Evolutionary conservation across 345 rosid species (phyloP).

Genomic region (Sonneratia caseolaris): DNA sequence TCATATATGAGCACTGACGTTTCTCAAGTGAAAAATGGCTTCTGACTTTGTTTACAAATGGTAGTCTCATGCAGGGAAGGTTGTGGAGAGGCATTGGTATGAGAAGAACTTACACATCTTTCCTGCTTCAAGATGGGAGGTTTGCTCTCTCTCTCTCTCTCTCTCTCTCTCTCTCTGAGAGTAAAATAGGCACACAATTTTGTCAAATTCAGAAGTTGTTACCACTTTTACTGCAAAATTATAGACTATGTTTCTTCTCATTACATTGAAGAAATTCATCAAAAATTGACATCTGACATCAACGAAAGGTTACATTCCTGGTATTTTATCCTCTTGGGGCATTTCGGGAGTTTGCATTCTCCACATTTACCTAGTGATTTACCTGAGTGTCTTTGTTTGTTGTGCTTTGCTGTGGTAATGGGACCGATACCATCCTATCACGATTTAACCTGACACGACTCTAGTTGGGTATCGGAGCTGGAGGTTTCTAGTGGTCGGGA

Average conservation of each 20-base stretch:
- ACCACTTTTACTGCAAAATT: neutral
- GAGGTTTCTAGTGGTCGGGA: neutral
- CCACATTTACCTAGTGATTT: neutral
- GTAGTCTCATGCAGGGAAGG: conserved; percentile 99
- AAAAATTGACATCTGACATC: neutral
- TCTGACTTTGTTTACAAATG: neutral
- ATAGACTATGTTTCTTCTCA: neutral
- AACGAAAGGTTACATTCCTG: neutral
- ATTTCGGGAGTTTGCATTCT: neutral
- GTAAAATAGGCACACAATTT: neutral
- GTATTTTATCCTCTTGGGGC: neutral
- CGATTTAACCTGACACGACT: too few relatives aligned
- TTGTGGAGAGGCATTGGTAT: conserved; percentile 99
- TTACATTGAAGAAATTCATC: neutral
- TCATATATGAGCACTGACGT: neutral
- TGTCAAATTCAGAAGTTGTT: neutral
- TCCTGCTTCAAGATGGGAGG: conserved; percentile 99
- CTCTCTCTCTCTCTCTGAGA: neutral
- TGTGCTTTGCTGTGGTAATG: too few relatives aligned
- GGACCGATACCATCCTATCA: too few relatives aligned
- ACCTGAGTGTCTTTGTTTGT: neutral
- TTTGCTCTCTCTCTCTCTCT: conserved; percentile 7
- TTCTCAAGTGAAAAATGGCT: neutral
- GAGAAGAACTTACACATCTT: conserved; percentile 99
- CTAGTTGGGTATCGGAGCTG: neutral